A percentile compares a stretch with the other conserved stretches of the same genome.
Conservation (phyloP, 495 filamentous ascomycete species). For the Podospora bellae-mahoneyi region DNA sequence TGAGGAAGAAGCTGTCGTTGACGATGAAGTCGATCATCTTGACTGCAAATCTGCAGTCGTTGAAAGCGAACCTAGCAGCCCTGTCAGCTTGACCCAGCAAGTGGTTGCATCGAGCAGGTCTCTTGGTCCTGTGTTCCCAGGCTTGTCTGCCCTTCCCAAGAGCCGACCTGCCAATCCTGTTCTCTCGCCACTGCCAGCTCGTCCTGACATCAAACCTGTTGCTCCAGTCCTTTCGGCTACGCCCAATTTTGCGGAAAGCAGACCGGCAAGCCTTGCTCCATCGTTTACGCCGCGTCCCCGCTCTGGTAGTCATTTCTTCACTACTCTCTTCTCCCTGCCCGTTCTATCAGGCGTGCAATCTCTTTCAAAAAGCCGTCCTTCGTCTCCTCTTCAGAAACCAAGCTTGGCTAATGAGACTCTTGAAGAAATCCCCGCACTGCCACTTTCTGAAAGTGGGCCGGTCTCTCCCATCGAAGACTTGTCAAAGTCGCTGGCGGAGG, state of each 20-base stretch:
- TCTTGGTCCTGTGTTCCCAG: not conserved
- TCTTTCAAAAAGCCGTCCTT: not conserved
- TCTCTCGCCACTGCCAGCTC: not conserved
- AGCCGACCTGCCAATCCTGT: constrained; percentile 1
- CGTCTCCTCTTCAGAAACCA: not conserved
- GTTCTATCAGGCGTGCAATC: not conserved
- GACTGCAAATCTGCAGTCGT: not conserved
- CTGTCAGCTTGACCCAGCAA: not conserved
- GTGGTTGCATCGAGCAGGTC: not conserved
- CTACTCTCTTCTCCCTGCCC: not conserved
- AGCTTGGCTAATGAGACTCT: constrained; percentile 2
- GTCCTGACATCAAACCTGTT: not conserved
- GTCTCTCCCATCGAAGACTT: not conserved
- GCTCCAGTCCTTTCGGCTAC: not conserved
- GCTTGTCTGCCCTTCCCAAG: not conserved
- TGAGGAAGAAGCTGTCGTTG: not conserved
- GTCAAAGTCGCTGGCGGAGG: not conserved
- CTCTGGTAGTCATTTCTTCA: not conserved
- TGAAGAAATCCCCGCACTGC: not conserved
- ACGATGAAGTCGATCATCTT: not conserved
- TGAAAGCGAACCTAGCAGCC: not conserved
- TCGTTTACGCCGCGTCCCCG: not conserved
- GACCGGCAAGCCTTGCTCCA: not conserved
- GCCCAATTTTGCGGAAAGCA: not conserved
- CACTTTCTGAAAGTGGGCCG: not conserved